Evolutionary conservation across 371 early-diverging fungal genomes (phyloP), one percentile per base, ranked within the genome.

Genomic region (Mortierella sp.): DNA sequence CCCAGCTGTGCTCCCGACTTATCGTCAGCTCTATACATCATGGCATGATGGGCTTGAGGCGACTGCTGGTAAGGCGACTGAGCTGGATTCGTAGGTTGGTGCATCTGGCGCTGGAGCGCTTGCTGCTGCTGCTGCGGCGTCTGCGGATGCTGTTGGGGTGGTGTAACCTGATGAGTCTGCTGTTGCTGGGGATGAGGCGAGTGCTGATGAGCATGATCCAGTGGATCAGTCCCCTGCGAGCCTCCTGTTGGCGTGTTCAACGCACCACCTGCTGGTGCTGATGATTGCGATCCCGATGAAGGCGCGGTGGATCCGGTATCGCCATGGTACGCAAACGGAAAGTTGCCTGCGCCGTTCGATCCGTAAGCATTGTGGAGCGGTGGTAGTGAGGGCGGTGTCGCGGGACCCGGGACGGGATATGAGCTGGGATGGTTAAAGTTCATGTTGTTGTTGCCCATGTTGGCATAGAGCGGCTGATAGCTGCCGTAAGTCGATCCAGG

Each of bases 141-240:
- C 57, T 74, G 74, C 11, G 75, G 70, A 45, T 74, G 74, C 45
- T 72, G 73, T 44, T 74, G 74, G 28, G 74, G 68, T 2, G 70
- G 66, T 28, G 62, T 75, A 30, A 65, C 47, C 44, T 75, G 75
- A 18, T 64, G 64, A 4, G 65, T 46, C 21, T 66, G 64, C 26
- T 53, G n/a, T 44, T 69, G 70, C 26, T 75, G 75, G 4, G 75
- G 59, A 53, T 75, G 75, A 7, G 75, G 75, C 29, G 66, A 70
- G n/a, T 75, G 70, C 51, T 66, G 66, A 18, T 57, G 30, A 23
- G 47, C 60, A 47, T 60, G 26, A 28, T 60, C 60, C 3, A 60
- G 23, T 15, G 58, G 64, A 29, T 74, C 74, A 56, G 62, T n/a
- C 19, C 51, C 48, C 23, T 72, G 72, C 1, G 66, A 37, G 37